Evolutionary conservation across 305 asterid genomes (phyloP).

Genomic region (Rubia balearica): DNA sequence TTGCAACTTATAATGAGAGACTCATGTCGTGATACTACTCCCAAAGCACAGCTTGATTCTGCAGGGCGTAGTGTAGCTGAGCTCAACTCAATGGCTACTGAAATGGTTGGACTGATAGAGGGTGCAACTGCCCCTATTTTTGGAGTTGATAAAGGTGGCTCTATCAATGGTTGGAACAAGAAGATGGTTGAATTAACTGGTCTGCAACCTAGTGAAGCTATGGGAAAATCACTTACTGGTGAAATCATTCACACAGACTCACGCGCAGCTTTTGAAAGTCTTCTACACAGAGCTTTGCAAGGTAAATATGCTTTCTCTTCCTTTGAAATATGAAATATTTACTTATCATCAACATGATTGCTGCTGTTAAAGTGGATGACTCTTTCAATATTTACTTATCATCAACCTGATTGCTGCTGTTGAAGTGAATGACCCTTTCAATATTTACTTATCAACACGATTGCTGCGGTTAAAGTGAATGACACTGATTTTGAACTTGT

Average conservation of each 20-base stretch:
- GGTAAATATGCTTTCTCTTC: slow-evolving; percentile 30
- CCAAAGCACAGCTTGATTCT: slow-evolving; percentile 18
- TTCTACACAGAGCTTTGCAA: slow-evolving; percentile 43
- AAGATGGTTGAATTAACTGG: slow-evolving; percentile 60
- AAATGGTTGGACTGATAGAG: slow-evolving; percentile 55
- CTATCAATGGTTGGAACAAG: slow-evolving; percentile 63
- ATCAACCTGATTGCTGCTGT: too few relatives aligned
- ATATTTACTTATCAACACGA: too few relatives aligned
- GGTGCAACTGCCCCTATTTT: slow-evolving; percentile 59
- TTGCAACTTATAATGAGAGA: slow-evolving; percentile 69
- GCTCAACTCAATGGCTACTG: slow-evolving; percentile 38
- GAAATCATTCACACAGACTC: slow-evolving; percentile 49
- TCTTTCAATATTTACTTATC: too few relatives aligned
- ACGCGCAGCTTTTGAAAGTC: slow-evolving; percentile 30
- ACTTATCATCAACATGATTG: too few relatives aligned
- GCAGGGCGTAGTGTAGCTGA: slow-evolving; percentile 26
- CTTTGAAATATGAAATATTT: background rate
- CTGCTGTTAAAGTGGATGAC: too few relatives aligned
- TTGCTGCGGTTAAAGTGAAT: too few relatives aligned
- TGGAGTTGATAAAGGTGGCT: slow-evolving; percentile 50
- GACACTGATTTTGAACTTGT: too few relatives aligned
- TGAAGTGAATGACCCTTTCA: too few relatives aligned
- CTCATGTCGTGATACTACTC: slow-evolving; percentile 27
- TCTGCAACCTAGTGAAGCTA: slow-evolving; percentile 41
- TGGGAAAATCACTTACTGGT: slow-evolving; percentile 43